phyloP scores from a whole-genome alignment of 352 stramenopile species.

The Achlya hypogyna region DNA sequence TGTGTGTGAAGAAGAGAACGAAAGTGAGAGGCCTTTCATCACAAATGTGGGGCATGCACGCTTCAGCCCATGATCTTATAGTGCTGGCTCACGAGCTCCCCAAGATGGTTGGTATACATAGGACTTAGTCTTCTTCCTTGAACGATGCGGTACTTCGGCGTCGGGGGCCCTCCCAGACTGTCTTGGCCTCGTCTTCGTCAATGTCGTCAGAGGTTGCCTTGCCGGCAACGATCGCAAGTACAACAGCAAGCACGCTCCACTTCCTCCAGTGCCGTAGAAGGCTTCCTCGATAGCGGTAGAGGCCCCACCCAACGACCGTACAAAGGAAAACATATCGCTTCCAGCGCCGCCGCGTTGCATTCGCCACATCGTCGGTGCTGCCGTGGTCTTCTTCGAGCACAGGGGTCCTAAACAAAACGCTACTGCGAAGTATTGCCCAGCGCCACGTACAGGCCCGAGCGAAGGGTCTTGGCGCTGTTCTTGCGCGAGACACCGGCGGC shows the following conservation, averaged over 20 bases:
- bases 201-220: neutral
- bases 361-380: neutral
- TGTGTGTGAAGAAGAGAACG: too few species aligned
- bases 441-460: neutral
- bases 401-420: conserved; percentile 30
- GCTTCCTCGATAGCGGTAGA: neutral
- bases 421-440: neutral
- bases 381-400: conserved; percentile 60
- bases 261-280: neutral
- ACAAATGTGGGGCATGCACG: too few species aligned
- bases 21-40: too few species aligned
- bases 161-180: neutral
- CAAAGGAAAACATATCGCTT: neutral
- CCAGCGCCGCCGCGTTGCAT: neutral
- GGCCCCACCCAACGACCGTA: neutral
- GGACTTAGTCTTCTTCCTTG: neutral
- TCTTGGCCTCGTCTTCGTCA: neutral
- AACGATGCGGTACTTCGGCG: neutral
- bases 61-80: too few species aligned
- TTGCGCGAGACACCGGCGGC: neutral
- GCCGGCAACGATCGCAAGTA: neutral
- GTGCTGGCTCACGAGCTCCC: too few species aligned
- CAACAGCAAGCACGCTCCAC: neutral
- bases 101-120: too few species aligned
- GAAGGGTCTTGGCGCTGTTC: neutral